Base-by-base conservation (phyloP, 176 grass and related monocot genomes). In the Oryza longistaminata region DNA sequence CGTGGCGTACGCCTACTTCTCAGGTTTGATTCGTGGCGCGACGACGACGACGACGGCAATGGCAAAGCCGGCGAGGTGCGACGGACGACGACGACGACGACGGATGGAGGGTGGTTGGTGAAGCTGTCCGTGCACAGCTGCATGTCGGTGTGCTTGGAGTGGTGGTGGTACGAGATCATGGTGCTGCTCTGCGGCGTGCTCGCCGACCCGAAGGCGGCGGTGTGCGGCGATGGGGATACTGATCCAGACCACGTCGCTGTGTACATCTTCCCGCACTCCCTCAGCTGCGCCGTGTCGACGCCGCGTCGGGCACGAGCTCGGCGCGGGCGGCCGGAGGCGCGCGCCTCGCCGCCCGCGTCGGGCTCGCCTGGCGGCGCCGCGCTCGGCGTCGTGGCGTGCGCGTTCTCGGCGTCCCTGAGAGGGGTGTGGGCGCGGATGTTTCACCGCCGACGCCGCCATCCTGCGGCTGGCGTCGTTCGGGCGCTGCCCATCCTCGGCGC, bases 111-210 rank as follows among this genome's bases (percentile, higher is more conserved):
- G 9, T 67, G 66, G 61, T 52, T 95, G 69, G 50, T 95, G 75
- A 83, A 65, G 26, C 90, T 97, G 2, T 94, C 95, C n/a, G 46
- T 93, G 55, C 89, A 94, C 42, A 95, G 90, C 83, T 94, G 92
- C 87, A 77, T 91, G 65, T 94, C 92, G 9, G 85, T 97, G 61
- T 97, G 95, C 89, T 64, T 95, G 25, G 95, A 97, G 75, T 97
- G 95, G 95, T 97, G 95, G 95, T 97, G 95, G 95, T 97, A 97
- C 88, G 95, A 97, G 93, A 92, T 97, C 82, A 93, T 97, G 95
- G 88, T 97, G 58, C 75, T 97, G 27, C 87, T 97, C 55, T 97
- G 92, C 60, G 95, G 95, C 50, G 55, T 94, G 67, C 90, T 97
- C 61, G 69, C 79, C 33, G 83, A 97, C 21, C 95, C 95, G 1